Evolutionary conservation across 306 rosid genomes (phyloP), one percentile per base, ranked within the genome.

Genomic region (Cucurbita ficifolia): DNA sequence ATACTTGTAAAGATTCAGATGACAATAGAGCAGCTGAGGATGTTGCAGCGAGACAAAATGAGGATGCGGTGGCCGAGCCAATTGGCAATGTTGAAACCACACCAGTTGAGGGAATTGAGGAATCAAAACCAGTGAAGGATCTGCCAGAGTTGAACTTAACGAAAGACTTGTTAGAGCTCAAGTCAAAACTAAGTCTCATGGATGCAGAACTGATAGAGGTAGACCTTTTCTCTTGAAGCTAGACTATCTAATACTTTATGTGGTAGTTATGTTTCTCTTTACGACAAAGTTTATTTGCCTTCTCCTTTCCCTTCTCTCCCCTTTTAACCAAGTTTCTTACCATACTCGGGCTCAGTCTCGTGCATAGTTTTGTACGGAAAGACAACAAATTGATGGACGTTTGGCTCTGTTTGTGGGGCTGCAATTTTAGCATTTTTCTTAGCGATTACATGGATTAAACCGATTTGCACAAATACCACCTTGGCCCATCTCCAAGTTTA

Each of bases 131-230:
- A 21, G 76, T 13, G 42, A 84, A 83, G 77, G 86, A 76, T 54
- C 75, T 39, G 5, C 73, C 70, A 11, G 82, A 82, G 76, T 71
- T 73, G 42, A 71, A 68, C 76, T 79, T 83, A 70, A 53, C 72
- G 2, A 84, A 83, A 78, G 88, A 87, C 74, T 81, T 82, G 71
- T 87, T 84, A 83, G 92, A 86, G 72, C 77, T 87, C 84, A 83
- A 80, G 72, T 80, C 85, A 77, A 86, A 80, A 84, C 83, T 94
- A 35, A 63, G 77, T 70, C 11, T 72, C 57, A 79, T 83, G 84
- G 90, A 85, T 70, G 80, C 86, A 36, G 89, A 89, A 79, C 87
- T 91, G 75, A 84, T 83, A 76, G 97, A 86, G 99, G 99, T 94
- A 54, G 83, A 87, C 79, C 49, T 46, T 83, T 75, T 46, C 43